phyloP scores from a whole-genome alignment of 495 filamentous ascomycete species.

The Neurospora sp. region DNA sequence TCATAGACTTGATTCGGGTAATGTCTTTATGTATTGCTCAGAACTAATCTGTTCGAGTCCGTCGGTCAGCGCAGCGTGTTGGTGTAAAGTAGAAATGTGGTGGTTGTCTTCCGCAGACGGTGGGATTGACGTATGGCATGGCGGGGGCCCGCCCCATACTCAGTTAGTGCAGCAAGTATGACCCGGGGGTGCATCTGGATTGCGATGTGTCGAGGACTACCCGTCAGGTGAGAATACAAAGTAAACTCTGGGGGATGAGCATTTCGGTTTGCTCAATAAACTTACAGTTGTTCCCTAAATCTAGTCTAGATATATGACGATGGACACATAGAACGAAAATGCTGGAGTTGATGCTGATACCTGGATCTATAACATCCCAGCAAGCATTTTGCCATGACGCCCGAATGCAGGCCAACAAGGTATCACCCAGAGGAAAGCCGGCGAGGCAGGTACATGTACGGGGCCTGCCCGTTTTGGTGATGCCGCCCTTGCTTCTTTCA shows the following conservation, averaged over 20 bases:
- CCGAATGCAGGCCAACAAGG: background rate
- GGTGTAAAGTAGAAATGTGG: background rate
- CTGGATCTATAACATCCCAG: background rate
- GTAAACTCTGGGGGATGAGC: background rate
- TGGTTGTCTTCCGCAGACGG: background rate
- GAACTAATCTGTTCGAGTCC: background rate
- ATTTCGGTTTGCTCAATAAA: background rate
- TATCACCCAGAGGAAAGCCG: background rate
- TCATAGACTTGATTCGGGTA: background rate
- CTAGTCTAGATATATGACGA: background rate
- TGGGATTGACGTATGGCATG: conserved; percentile 11
- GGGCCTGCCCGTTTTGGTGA: background rate
- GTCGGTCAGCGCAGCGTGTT: background rate
- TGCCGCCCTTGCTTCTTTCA: background rate
- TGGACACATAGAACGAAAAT: background rate
- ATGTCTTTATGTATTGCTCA: background rate
- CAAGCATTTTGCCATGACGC: background rate
- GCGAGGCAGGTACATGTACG: background rate
- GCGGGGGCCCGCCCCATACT: conserved; percentile 1
- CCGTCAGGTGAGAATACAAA: background rate
- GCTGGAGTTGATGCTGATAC: background rate
- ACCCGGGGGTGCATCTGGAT: background rate
- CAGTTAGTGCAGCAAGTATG: background rate
- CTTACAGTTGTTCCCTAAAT: background rate
- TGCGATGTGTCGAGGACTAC: background rate